These are phyloP conservation scores for Rhipidocladum racemiflorum DNA, from an alignment of 176 grass and related monocot genomes.

Conservation along the genomic window DNA sequence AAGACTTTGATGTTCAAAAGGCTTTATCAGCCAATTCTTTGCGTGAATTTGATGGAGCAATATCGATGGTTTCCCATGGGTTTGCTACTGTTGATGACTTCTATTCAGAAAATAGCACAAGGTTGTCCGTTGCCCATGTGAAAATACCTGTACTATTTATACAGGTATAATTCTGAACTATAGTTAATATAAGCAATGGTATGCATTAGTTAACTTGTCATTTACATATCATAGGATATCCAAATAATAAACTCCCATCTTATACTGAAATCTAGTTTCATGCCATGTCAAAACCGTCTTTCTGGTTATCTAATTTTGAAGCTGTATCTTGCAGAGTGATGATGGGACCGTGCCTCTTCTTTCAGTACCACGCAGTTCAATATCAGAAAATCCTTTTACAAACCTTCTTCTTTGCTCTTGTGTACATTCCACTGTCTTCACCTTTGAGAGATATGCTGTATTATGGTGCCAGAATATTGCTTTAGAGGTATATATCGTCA, in stretches of 20 bases:
- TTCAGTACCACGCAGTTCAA: conserved; percentile 71
- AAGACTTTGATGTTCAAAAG: conserved; percentile 77
- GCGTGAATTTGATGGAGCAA: conserved; percentile 78
- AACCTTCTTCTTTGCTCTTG: conserved; percentile 83
- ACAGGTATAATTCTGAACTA: conserved; percentile 51
- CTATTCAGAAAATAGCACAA: conserved; percentile 68
- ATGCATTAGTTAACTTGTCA: neutral
- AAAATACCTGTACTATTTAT: conserved; percentile 92
- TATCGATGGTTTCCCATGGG: conserved; percentile 89
- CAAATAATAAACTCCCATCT: neutral
- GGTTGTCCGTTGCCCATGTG: conserved; percentile 36
- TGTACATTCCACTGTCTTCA: conserved; percentile 49
- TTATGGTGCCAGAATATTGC: conserved; percentile 81
- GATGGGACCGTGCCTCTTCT: conserved; percentile 79
- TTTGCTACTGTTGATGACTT: conserved; percentile 69
- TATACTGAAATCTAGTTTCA: neutral
- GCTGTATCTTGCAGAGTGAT: conserved; percentile 60
- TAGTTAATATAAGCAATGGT: neutral
- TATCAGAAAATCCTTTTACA: conserved; percentile 98
- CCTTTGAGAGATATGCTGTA: conserved; percentile 45
- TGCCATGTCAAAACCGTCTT: neutral
- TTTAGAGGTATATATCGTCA: conserved; percentile 72
- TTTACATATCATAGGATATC: neutral
- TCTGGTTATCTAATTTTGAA: conserved; percentile 41
- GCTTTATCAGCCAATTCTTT: conserved; percentile 64